phyloP scores from a whole-genome alignment of 306 rosid species.

The Oemleria cerasiformis region DNA sequence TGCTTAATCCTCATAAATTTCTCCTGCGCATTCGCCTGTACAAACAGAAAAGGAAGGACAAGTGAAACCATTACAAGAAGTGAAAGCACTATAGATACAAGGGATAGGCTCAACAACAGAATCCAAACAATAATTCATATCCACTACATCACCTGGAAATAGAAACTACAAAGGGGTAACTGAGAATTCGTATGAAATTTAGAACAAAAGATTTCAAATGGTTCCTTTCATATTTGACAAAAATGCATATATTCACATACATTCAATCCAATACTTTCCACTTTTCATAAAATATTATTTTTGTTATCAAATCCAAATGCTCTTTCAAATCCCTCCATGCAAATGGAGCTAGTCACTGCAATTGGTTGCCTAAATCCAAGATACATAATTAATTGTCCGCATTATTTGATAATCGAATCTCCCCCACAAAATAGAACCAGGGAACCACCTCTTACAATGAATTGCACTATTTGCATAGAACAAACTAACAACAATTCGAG shows the following conservation, averaged over 20 bases:
- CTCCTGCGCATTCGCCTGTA: slow-evolving; percentile 82
- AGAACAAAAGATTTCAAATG: too few relatives aligned
- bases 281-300: not conserved
- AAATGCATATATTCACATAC: too few relatives aligned
- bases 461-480: not conserved
- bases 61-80: not conserved
- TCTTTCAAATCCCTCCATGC: too few relatives aligned
- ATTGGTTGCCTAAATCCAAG: not conserved
- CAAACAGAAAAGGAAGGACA: slow-evolving; percentile 15
- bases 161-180: not conserved
- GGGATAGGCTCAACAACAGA: not conserved
- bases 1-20: slow-evolving; percentile 91
- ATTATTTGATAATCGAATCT: not conserved
- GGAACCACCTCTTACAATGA: not conserved
- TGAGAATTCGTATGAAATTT: not conserved
- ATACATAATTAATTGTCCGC: not conserved
- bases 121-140: not conserved
- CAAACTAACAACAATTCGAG: not conserved
- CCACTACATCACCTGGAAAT: not conserved
- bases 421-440: not conserved
- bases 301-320: too few relatives aligned
- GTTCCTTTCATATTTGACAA: too few relatives aligned
- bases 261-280: too few relatives aligned
- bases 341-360: not conserved
- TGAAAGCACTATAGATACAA: not conserved